Base-by-base conservation (phyloP, 345 rosid species). In the Ailanthus altissimus region DNA sequence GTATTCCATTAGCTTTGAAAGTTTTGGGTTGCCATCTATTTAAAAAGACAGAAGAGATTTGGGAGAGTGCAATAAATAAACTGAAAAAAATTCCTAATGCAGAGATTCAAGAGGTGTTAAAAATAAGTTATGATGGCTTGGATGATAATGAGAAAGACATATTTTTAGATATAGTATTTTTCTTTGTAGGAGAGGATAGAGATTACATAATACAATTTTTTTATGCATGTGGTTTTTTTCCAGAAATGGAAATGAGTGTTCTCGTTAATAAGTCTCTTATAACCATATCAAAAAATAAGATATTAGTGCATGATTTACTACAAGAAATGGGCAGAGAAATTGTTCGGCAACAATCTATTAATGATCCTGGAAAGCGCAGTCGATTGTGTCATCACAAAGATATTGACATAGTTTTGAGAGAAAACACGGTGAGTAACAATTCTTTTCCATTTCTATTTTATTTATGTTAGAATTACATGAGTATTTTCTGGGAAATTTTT, bases 141-240 rank as follows among this genome's bases (percentile, higher is more conserved):
- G 80, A 71, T 2, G 45, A 47, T 8, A 13, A 62, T 13, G 76
- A 69, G 72, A 46, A 70, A 23, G 1, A 70, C 23, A 59, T 68
- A 67, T 79, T 79, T 28, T 60, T 49, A 0, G 68, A 59, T 49
- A 79, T 74, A 43, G 75, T 75, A 57, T 77, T 75, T 36, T 77
- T 50, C 40, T 53, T 70, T 21, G 11, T 12, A 51, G 60, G 56
- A 13, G 45, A 70, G 23, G n/a, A 38, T 53, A 49, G 56, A 50
- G 58, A 49, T 20, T 36, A 14, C 45, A 62, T 71, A 14, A 15
- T 3, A 21, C 6, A 62, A 20, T 32, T 64, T 28, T 43, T 64
- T 64, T 57, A 64, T 9, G 57, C 58, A 23, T 77, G 75, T 42
- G 75, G 43, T 0, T 62, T 62, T 5, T 61, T 58, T 76, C 26